Conservation (phyloP, 352 stramenopile species). For the Hyaloperonospora brassicae region DNA sequence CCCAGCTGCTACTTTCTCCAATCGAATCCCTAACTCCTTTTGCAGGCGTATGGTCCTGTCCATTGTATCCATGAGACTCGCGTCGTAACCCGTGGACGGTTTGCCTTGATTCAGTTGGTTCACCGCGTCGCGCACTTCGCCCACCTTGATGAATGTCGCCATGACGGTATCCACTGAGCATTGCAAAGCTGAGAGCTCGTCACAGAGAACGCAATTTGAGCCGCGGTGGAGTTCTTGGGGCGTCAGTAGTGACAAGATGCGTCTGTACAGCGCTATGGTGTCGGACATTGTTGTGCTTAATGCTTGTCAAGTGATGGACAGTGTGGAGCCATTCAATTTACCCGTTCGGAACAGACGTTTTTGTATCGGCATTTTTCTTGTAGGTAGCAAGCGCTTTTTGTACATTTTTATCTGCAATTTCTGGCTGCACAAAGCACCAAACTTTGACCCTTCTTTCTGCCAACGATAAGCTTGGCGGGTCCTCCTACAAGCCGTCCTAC, state of each 20-base stretch:
- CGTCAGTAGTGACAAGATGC: slow-evolving; percentile 19
- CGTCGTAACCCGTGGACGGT: slow-evolving; percentile 6
- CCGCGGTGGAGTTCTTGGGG: slow-evolving; percentile 15
- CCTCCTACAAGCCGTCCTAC: too few species aligned
- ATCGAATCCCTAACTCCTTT: slow-evolving; percentile 3
- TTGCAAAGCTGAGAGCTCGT: slow-evolving; percentile 9
- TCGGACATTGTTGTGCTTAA: background rate
- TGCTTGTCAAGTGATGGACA: too few species aligned
- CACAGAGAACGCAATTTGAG: slow-evolving; percentile 15
- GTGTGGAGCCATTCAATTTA: too few species aligned
- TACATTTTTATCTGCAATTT: too few species aligned
- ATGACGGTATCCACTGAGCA: slow-evolving; percentile 4
- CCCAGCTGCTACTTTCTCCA: slow-evolving; percentile 12
- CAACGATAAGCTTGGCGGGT: too few species aligned
- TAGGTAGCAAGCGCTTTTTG: too few species aligned
- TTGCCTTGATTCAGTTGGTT: slow-evolving; percentile 22
- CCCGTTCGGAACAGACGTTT: too few species aligned
- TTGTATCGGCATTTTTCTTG: too few species aligned
- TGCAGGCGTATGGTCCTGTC: slow-evolving; percentile 12
- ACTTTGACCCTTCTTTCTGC: too few species aligned
- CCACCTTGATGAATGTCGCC: slow-evolving; percentile 11
- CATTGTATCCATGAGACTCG: slow-evolving; percentile 12
- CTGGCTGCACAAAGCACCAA: too few species aligned
- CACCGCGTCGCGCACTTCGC: slow-evolving; percentile 25
- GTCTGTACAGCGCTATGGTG: slow-evolving; percentile 18